Conservation (phyloP, 2,329 filamentous ascomycete species). For the Colletotrichum incanum region DNA sequence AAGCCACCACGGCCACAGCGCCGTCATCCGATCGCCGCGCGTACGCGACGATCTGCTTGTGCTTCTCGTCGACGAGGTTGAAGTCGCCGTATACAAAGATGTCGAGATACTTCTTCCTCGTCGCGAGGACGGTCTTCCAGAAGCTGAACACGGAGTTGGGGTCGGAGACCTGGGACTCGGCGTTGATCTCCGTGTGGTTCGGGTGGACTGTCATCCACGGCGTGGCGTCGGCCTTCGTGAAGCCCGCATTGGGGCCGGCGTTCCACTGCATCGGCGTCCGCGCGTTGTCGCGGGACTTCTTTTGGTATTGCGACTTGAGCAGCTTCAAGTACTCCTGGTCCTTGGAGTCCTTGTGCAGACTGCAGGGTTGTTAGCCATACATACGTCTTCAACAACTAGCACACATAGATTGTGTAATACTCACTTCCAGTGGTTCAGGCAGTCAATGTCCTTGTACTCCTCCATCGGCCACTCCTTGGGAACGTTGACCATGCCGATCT, state of each 20-base stretch:
- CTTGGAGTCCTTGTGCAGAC: slow-evolving; percentile 56
- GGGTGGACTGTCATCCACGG: slow-evolving; percentile 83
- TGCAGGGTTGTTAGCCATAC: slow-evolving; percentile 41
- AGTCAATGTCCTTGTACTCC: slow-evolving; percentile 79
- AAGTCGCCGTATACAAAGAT: slow-evolving; percentile 77
- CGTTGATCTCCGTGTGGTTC: slow-evolving; percentile 75
- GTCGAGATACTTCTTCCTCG: slow-evolving; percentile 74
- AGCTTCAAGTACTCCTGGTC: slow-evolving; percentile 57
- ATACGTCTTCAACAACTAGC: neutral
- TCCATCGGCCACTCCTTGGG: slow-evolving; percentile 73
- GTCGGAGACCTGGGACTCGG: slow-evolving; percentile 65
- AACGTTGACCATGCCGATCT: slow-evolving; percentile 77
- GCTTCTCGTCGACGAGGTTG: slow-evolving; percentile 54
- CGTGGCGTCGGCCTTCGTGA: slow-evolving; percentile 65
- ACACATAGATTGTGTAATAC: slow-evolving; percentile 34
- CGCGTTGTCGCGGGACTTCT: slow-evolving; percentile 78
- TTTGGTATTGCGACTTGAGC: slow-evolving; percentile 64
- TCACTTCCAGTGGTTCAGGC: slow-evolving; percentile 66
- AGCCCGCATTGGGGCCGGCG: slow-evolving; percentile 72
- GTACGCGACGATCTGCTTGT: slow-evolving; percentile 58
- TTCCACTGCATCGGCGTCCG: slow-evolving; percentile 83
- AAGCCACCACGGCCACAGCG: slow-evolving; percentile 54
- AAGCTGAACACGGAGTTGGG: slow-evolving; percentile 70
- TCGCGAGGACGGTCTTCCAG: slow-evolving; percentile 72
- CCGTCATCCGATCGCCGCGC: slow-evolving; percentile 52